These are phyloP conservation scores for Lolium rigidum DNA, from an alignment of 176 grass and related monocot species.

Conservation along the genomic window DNA sequence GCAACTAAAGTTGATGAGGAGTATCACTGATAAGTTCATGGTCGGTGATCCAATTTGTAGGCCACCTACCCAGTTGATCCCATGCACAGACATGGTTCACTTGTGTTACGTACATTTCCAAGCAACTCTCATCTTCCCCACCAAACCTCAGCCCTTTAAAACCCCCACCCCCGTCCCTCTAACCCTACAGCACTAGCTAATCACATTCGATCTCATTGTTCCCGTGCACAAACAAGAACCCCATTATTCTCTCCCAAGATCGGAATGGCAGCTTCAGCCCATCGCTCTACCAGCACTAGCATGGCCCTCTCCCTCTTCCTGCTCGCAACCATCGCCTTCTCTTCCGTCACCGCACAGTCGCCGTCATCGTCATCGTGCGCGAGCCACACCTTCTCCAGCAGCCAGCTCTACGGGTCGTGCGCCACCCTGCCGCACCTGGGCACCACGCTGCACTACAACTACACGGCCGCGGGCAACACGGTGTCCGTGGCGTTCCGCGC, in stretches of 20 bases:
- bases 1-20: not conserved
- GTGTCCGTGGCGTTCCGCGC: conserved; percentile 76
- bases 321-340: not conserved
- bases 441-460: conserved; percentile 86
- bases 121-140: conserved; percentile 39
- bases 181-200: not conserved
- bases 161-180: not conserved
- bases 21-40: not conserved
- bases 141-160: conserved; percentile 19
- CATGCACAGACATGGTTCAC: not conserved
- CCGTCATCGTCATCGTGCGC: conserved; percentile 48
- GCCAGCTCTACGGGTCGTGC: conserved; percentile 63
- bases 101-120: conserved; percentile 12
- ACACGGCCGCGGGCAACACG: conserved; percentile 37
- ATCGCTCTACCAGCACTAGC: conserved; percentile 3
- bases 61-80: conserved; percentile 19
- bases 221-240: not conserved
- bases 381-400: conserved; percentile 74
- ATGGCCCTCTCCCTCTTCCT: conserved; percentile 30
- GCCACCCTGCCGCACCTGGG: conserved; percentile 64
- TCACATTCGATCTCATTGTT: not conserved
- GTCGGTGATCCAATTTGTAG: conserved; percentile 24
- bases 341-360: not conserved
- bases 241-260: not conserved
- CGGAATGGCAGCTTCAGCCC: conserved; percentile 43